phyloP scores from a whole-genome alignment of 108 stramenopile genomes.

The Nannochloropsis oceanica region DNA sequence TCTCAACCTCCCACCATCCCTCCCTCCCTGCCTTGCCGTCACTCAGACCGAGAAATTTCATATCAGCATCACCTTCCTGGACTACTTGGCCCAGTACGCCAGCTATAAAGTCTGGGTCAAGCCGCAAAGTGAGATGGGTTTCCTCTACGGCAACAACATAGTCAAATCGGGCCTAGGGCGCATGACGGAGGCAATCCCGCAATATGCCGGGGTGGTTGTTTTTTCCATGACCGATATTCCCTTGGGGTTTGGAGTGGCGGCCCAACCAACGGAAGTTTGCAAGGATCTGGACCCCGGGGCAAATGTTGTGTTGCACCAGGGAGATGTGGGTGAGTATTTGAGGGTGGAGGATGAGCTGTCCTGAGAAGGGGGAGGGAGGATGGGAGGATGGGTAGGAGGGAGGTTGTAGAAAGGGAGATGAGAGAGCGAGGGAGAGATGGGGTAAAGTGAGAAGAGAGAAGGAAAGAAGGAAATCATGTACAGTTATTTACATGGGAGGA shows the following conservation, averaged over 20 bases:
- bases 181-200: slow-evolving; percentile 88
- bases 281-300: slow-evolving; percentile 81
- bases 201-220: slow-evolving; percentile 95
- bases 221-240: slow-evolving; percentile 85
- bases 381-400: neutral
- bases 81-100: neutral
- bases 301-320: slow-evolving; percentile 93
- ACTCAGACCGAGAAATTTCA: neutral
- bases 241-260: slow-evolving; percentile 88
- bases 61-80: slow-evolving; percentile 1
- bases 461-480: neutral
- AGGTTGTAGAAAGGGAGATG: neutral
- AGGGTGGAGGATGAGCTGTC: slow-evolving; percentile 81
- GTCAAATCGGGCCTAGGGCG: slow-evolving; percentile 80
- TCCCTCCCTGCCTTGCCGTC: neutral
- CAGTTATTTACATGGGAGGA: too few relatives aligned
- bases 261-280: slow-evolving; percentile 81
- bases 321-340: slow-evolving; percentile 94
- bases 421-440: neutral
- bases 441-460: neutral
- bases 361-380: slow-evolving; percentile 32
- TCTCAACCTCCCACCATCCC: neutral
- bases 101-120: slow-evolving; percentile 97
- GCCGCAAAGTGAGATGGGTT: slow-evolving; percentile 89
- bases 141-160: slow-evolving; percentile 95